A percentile compares a stretch with the other conserved stretches of the same genome.
Evolutionary conservation across 495 filamentous ascomycete genomes (phyloP).

Genomic region (Podospora pseudoanserina): DNA sequence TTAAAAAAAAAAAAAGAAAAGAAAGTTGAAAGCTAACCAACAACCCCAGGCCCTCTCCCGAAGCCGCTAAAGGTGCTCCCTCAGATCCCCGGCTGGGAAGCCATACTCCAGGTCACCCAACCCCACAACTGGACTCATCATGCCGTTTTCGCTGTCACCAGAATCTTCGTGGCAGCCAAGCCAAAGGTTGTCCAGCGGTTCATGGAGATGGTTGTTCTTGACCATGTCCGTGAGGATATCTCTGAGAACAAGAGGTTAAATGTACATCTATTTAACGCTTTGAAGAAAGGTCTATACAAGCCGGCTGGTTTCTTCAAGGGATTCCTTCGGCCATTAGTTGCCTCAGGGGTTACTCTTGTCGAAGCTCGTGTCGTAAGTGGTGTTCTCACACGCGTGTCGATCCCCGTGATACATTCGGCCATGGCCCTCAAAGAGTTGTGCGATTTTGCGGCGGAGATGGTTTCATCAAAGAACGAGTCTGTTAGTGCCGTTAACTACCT

Average conservation of each 20-base stretch:
- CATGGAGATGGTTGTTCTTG: conserved; percentile 75
- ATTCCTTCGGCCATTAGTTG: conserved; percentile 83
- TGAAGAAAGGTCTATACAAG: conserved; percentile 93
- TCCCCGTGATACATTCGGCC: conserved; percentile 89
- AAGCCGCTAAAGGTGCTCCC: conserved; percentile 98
- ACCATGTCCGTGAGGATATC: conserved; percentile 78
- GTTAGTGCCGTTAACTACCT: conserved; percentile 87
- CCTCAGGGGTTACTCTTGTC: conserved; percentile 33
- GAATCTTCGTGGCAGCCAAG: conserved; percentile 81
- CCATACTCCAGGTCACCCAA: conserved; percentile 48
- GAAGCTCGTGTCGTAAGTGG: conserved; percentile 30
- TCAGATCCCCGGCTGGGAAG: conserved; percentile 83
- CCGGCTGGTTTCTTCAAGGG: conserved; percentile 97
- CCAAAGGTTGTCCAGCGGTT: conserved; percentile 73
- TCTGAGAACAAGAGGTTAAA: conserved; percentile 84
- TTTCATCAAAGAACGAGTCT: conserved; percentile 60
- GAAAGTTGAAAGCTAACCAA: no score
- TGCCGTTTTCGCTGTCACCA: conserved; percentile 69
- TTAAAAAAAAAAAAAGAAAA: no score
- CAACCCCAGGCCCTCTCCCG: conserved; percentile 85
- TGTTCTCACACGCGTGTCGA: conserved; percentile 68
- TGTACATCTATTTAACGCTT: conserved; percentile 85
- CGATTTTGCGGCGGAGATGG: conserved; percentile 88
- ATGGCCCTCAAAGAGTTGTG: conserved; percentile 86
- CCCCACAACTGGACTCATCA: conserved; percentile 64